These are phyloP conservation scores for Hypoxylon trugodes DNA, from an alignment of 495 filamentous ascomycete genomes.

Conservation along the genomic window DNA sequence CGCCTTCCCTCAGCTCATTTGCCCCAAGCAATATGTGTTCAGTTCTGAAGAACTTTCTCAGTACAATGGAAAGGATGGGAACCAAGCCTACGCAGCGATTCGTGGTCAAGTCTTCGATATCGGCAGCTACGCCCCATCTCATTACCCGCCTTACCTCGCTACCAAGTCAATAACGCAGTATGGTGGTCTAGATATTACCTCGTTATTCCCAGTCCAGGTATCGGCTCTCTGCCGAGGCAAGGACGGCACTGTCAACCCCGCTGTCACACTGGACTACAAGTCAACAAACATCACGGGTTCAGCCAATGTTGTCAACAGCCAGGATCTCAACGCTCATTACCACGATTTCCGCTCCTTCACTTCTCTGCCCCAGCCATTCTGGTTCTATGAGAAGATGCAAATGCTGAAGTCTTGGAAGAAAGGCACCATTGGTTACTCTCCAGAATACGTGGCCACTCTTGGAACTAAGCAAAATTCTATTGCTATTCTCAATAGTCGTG, in stretches of 20 bases:
- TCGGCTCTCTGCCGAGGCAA: conserved; percentile 87
- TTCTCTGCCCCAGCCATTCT: conserved; percentile 84
- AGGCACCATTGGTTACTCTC: conserved; percentile 86
- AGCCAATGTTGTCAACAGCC: conserved; percentile 66
- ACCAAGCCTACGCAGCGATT: conserved; percentile 74
- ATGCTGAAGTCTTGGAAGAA: conserved; percentile 82
- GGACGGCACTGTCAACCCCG: conserved; percentile 65
- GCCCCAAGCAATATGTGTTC: conserved; percentile 89
- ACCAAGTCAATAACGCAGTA: conserved; percentile 75
- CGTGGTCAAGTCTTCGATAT: conserved; percentile 92
- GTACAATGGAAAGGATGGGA: conserved; percentile 75
- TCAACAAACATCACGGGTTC: conserved; percentile 76
- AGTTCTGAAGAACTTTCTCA: conserved; percentile 77
- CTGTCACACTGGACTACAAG: conserved; percentile 83
- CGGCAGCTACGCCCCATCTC: conserved; percentile 72
- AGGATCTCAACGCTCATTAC: conserved; percentile 79
- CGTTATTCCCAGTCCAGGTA: conserved; percentile 93
- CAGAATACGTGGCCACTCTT: conserved; percentile 76
- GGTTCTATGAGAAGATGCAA: conserved; percentile 88
- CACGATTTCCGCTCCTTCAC: conserved; percentile 92
- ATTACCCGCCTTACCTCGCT: conserved; percentile 78
- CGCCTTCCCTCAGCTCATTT: conserved; percentile 86
- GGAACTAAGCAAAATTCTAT: conserved; percentile 71
- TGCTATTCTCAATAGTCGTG: conserved; percentile 77
- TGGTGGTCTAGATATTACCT: conserved; percentile 83